Conservation (phyloP, 768 basidiomycete species). For the Austroboletus eburneus region DNA sequence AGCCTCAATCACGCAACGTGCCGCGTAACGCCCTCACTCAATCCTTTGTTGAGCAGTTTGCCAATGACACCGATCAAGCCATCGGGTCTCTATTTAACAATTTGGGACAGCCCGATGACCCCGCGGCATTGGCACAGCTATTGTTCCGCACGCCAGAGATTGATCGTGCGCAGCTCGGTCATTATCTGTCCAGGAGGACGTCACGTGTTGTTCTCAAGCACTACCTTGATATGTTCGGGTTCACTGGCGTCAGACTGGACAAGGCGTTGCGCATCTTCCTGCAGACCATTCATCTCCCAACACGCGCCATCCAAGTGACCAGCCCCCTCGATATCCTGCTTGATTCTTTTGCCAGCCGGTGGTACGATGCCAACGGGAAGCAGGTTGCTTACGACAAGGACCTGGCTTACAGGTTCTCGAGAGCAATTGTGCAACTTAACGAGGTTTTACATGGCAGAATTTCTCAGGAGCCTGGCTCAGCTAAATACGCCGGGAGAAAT, state of each 20-base stretch:
- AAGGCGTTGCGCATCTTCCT: constrained; percentile 87
- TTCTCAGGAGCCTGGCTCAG: constrained; percentile 54
- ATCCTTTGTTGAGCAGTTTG: constrained; percentile 75
- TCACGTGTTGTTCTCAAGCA: constrained; percentile 75
- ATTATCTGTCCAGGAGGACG: constrained; percentile 72
- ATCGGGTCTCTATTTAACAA: constrained; percentile 66
- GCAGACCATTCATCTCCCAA: constrained; percentile 69
- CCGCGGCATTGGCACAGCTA: constrained; percentile 69
- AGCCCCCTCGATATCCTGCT: constrained; percentile 55
- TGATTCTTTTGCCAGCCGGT: constrained; percentile 80
- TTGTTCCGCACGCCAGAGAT: constrained; percentile 81
- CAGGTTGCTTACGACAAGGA: constrained; percentile 80
- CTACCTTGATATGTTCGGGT: constrained; percentile 86
- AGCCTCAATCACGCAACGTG: constrained; percentile 45
- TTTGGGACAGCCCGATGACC: constrained; percentile 57
- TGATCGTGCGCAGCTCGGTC: constrained; percentile 77
- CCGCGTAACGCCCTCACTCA: constrained; percentile 61
- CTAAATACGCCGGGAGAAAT: constrained; percentile 50
- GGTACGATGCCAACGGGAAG: constrained; percentile 85
- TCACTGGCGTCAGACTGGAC: constrained; percentile 79
- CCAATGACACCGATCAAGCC: constrained; percentile 75
- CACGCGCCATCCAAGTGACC: constrained; percentile 32
- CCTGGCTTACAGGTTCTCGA: constrained; percentile 69
- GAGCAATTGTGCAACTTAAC: constrained; percentile 83
- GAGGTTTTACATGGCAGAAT: constrained; percentile 80